Evolutionary conservation across 2,329 filamentous ascomycete species (phyloP), one percentile per base, ranked within the genome.

Genomic region (Phaeosphaeria sp.): DNA sequence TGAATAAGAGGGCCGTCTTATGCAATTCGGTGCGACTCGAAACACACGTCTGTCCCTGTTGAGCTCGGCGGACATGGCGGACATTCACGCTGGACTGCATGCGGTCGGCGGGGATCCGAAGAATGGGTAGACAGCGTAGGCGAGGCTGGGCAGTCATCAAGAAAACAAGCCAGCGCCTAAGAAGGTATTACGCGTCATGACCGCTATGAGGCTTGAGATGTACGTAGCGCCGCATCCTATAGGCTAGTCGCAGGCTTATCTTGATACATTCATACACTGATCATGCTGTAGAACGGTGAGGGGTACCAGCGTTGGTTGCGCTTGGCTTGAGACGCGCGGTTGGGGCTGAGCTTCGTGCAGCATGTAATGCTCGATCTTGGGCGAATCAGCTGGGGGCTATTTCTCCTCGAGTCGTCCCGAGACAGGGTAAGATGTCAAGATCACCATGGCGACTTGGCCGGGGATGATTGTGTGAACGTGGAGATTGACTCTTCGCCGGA

Each of bases 161-260:
- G 56, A 66, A 36, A 51, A 42, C 52, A 4, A 39, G 57, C 60
- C 60, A 61, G 30, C 30, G 50, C 56, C 55, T 51, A 57, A 45
- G 63, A 60, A 49, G n/a, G n/a, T n/a, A n/a, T n/a, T 66, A 73
- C 71, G 71, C 72, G 73, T 75, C 68, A 74, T 64, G 59, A 51
- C 57, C 52, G 55, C 55, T 44, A 50, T 51, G 30, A 43, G 40
- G 40, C 40, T 43, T 21, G 40, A 4, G 17, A 4, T 20, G 18
- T 21, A 3, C 40, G 2, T n/a, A 43, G 30, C 30, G 17, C 40
- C 40, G 40, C n/a, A 21, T 6, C 40, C 40, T 45, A 11, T 33
- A 9, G 36, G 21, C 20, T 45, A 22, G 8, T 27, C 27, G n/a
- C 25, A 20, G n/a, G 13, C 24, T 42, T 51, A 18, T 25, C 30